A percentile compares a stretch with the other conserved stretches of the same genome.
Evolutionary conservation across 2,329 filamentous ascomycete genomes (phyloP).

Genomic region (Chrysoporthe puriensis): DNA sequence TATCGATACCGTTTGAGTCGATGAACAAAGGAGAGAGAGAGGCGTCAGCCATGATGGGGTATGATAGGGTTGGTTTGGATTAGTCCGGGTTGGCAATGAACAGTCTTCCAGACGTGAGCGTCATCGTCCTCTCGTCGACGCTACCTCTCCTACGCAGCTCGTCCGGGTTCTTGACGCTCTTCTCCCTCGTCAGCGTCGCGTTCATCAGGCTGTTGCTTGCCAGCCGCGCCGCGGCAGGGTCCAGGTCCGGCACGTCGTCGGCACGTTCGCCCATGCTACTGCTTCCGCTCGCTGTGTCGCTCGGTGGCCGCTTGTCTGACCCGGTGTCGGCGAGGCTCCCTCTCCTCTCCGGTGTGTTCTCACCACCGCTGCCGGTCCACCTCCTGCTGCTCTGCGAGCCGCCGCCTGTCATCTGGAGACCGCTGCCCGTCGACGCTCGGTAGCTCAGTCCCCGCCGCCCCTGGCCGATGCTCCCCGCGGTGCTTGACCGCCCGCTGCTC

Average conservation of each 20-base stretch:
- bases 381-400: conserved; percentile 28
- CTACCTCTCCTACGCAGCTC: conserved; percentile 78
- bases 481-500: conserved; percentile 76
- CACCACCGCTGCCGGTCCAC: conserved; percentile 27
- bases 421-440: conserved; percentile 48
- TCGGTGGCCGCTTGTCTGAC: conserved; percentile 39
- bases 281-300: conserved; percentile 54
- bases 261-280: conserved; percentile 63
- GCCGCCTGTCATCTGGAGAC: conserved; percentile 28
- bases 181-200: conserved; percentile 63
- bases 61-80: conserved; percentile 9
- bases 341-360: conserved; percentile 56
- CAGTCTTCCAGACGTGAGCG: conserved; percentile 72
- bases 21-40: conserved; percentile 3
- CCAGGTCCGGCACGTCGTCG: conserved; percentile 63
- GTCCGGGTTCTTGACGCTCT: conserved; percentile 69
- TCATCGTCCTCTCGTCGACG: conserved; percentile 81
- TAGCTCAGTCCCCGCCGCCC: conserved; percentile 54
- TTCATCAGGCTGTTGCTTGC: conserved; percentile 56
- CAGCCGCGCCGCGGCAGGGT: conserved; percentile 49
- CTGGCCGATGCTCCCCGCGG: conserved; percentile 44
- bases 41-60: background rate
- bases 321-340: conserved; percentile 55
- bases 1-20: background rate
- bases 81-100: conserved; percentile 86